Conservation (phyloP, 2,329 filamentous ascomycete genomes). For the Aspergillus ochraceoroseus region DNA sequence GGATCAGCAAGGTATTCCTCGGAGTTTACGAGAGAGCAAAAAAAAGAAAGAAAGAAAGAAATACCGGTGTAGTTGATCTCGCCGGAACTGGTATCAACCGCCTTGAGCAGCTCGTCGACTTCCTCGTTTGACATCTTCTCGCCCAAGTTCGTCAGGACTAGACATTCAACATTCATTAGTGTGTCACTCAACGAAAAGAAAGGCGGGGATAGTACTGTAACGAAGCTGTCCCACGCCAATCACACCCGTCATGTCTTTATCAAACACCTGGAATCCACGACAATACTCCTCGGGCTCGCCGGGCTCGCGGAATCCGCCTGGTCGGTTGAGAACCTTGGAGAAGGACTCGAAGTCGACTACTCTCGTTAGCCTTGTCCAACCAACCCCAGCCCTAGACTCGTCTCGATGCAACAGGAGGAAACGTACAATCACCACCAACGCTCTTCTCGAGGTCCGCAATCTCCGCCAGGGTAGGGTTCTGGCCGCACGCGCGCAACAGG, state of each 20-base stretch:
- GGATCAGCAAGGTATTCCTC: too few relatives aligned
- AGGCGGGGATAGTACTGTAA: constrained; percentile 56
- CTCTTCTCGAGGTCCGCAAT: constrained; percentile 88
- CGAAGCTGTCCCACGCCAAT: constrained; percentile 97
- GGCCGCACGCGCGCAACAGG: constrained; percentile 89
- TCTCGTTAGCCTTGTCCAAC: too few relatives aligned
- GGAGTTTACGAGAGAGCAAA: too few relatives aligned
- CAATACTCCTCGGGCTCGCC: constrained; percentile 98
- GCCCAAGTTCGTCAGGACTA: constrained; percentile 89
- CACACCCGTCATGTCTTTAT: constrained; percentile 97
- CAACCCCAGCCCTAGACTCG: not conserved
- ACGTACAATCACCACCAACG: constrained; percentile 85
- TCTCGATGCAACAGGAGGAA: not conserved
- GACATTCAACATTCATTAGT: constrained; percentile 3
- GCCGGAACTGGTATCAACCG: constrained; percentile 89
- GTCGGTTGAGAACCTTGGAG: constrained; percentile 92
- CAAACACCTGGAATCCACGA: constrained; percentile 97
- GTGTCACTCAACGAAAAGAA: not conserved
- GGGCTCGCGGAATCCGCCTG: constrained; percentile 95
- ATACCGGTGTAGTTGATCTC: constrained; percentile 96
- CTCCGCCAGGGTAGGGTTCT: constrained; percentile 93
- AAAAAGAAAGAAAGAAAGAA: constrained; percentile 46
- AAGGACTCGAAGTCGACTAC: constrained; percentile 97
- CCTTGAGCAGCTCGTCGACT: constrained; percentile 97
- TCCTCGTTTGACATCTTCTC: constrained; percentile 99